Conservation (phyloP, 257 asterid species). For the Solanum ahanhuiri region DNA sequence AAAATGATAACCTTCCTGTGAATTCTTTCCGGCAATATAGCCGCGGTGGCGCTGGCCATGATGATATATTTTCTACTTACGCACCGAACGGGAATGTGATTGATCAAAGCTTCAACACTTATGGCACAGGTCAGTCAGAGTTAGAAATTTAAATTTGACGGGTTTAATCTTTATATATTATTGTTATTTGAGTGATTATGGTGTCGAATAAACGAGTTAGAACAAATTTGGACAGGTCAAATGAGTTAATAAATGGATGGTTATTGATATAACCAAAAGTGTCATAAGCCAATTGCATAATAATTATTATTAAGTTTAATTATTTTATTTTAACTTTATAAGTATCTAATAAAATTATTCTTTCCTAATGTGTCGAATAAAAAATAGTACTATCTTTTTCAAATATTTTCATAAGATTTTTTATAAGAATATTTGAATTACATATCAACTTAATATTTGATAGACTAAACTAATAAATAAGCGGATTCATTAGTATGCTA, state of each 20-base stretch:
- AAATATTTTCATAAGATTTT: too few relatives aligned
- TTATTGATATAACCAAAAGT: too few relatives aligned
- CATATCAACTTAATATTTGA: too few relatives aligned
- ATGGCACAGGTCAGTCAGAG: conserved; percentile 26
- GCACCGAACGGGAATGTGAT: conserved; percentile 33
- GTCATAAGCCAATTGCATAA: too few relatives aligned
- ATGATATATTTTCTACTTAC: conserved; percentile 46
- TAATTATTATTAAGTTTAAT: too few relatives aligned
- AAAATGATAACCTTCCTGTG: conserved; percentile 16
- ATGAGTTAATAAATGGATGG: not conserved
- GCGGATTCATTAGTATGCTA: not conserved
- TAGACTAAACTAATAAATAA: too few relatives aligned
- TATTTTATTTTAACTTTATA: too few relatives aligned
- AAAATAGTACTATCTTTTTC: too few relatives aligned
- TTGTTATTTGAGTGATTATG: not conserved
- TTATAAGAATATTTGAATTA: too few relatives aligned
- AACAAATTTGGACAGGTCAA: not conserved
- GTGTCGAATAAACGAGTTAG: not conserved
- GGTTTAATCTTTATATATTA: not conserved
- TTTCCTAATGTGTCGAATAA: too few relatives aligned
- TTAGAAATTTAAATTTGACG: not conserved
- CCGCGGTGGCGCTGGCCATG: conserved; percentile 48
- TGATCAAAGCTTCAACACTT: conserved; percentile 63
- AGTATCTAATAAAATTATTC: too few relatives aligned
- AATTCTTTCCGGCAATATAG: conserved; percentile 71